Percentiles rank a stretch among this genome's conserved stretches.
Evolutionary conservation across 352 stramenopile species (phyloP).

Genomic region (Globisporangium parvum): DNA sequence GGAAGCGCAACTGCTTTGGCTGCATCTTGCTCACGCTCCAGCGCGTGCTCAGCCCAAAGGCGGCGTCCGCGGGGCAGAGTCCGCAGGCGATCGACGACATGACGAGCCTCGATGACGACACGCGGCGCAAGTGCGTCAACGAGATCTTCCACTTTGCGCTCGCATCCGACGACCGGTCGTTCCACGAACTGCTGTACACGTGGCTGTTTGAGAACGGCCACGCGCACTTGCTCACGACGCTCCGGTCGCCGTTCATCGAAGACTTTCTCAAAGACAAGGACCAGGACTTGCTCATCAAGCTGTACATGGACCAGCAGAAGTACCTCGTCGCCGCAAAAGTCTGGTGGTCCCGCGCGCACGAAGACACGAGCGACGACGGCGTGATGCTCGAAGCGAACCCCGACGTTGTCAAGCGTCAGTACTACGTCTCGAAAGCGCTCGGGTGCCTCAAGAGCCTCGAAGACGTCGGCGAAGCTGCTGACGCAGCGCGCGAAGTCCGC

Average conservation of each 20-base stretch:
- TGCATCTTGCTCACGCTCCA: conserved; percentile 68
- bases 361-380: conserved; percentile 40
- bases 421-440: conserved; percentile 75
- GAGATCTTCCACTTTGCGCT: conserved; percentile 76
- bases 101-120: conserved; percentile 65
- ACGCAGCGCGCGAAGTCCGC: conserved; percentile 73
- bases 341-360: conserved; percentile 72
- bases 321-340: conserved; percentile 80
- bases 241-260: conserved; percentile 74
- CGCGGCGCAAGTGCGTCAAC: conserved; percentile 52
- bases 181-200: conserved; percentile 75
- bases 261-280: conserved; percentile 80
- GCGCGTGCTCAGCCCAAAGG: conserved; percentile 36
- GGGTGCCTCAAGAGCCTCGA: conserved; percentile 75
- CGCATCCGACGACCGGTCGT: conserved; percentile 62
- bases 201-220: conserved; percentile 80
- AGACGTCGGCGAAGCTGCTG: conserved; percentile 55
- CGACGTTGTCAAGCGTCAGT: conserved; percentile 76
- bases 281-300: conserved; percentile 77
- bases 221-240: conserved; percentile 44
- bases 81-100: conserved; percentile 72
- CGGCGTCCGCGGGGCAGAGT: conserved; percentile 23
- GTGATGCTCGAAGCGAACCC: conserved; percentile 50
- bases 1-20: conserved; percentile 73
- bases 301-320: conserved; percentile 85